Evolutionary conservation across 768 basidiomycete genomes (phyloP).

Genomic region (Ramaria sp.): DNA sequence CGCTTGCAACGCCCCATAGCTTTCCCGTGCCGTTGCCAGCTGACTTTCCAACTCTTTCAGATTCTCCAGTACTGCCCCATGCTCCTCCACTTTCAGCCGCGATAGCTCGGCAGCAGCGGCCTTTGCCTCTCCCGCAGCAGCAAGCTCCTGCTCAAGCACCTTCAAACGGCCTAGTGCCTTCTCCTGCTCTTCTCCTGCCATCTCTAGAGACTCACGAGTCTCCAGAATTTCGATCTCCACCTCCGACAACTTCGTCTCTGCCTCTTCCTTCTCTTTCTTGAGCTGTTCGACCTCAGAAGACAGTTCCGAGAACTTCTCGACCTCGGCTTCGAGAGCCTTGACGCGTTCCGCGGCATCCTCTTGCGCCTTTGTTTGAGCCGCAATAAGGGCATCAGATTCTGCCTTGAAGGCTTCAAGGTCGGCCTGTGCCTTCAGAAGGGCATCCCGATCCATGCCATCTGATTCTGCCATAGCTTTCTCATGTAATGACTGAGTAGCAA

Average conservation of each 20-base stretch:
- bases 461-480: conserved; percentile 33
- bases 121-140: conserved; percentile 35
- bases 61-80: conserved; percentile 29
- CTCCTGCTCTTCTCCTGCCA: conserved; percentile 46
- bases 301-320: conserved; percentile 32
- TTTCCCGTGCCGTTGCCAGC: conserved; percentile 32
- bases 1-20: conserved; percentile 38
- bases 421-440: conserved; percentile 50
- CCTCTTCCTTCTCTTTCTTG: conserved; percentile 59
- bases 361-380: conserved; percentile 37
- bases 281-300: conserved; percentile 40
- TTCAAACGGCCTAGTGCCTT: conserved; percentile 36
- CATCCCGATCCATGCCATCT: conserved; percentile 52
- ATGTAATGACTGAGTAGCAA: conserved; percentile 36
- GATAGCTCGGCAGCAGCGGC: conserved; percentile 38
- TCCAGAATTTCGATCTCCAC: conserved; percentile 76
- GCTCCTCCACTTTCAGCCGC: conserved; percentile 37
- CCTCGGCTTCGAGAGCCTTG: conserved; percentile 35
- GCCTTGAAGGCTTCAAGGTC: conserved; percentile 45
- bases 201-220: conserved; percentile 59
- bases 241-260: conserved; percentile 61
- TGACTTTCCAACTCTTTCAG: conserved; percentile 37
- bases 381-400: conserved; percentile 42
- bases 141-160: conserved; percentile 43
- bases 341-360: conserved; percentile 37